Base-by-base conservation (phyloP, 1,139 yeast genomes). In the Kurtzmaniella quercitrusa region DNA sequence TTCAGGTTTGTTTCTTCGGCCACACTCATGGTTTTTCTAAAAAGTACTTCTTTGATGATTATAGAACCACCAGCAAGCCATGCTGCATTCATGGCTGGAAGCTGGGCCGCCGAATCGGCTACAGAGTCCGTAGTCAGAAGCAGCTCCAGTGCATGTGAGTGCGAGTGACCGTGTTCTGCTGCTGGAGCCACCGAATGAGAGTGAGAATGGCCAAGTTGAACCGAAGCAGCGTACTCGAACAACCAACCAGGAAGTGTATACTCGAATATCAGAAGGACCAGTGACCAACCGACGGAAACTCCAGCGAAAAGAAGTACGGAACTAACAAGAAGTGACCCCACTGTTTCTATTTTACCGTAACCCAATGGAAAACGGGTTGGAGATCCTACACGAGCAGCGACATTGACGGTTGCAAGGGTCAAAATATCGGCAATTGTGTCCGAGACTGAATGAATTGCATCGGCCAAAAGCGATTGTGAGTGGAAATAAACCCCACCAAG, bases 61-160 rank as follows among this genome's bases (percentile, higher is more conserved):
- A 93, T 88, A 2, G 96, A 88, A 2, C 82, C 96, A 38, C 84
- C 82, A 0, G 98, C 98, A 39, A 93, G 73, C 96, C 97, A 91
- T 9, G 97, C 96, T 2, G 98, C 98, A 58, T 88, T 89, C 50
- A 93, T 77, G 56, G 88, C 78, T 1, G 93, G 85, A 2, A 76
- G 68, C 42, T 74, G 76, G 44, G 28, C 37, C n/a, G 18, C 8
- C 7, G 17, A 11, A 5, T 14, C 34, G 9, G 38, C 38, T 6
- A 38, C 40, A 12, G 45, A 41, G 3, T 38, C 19, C 11, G 36
- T 15, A 12, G 28, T 20, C 3, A 37, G 15, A 3, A 14, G 19
- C 15, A 65, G 61, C 39, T 66, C 71, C 45, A 72, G 81, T n/a
- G 67, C 50, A 49, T 74, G 80, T 15, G 46, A 43, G 33, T 42